Evolutionary conservation across 371 early-diverging fungal species (phyloP).

Genomic region (Haplosporangium sp.): DNA sequence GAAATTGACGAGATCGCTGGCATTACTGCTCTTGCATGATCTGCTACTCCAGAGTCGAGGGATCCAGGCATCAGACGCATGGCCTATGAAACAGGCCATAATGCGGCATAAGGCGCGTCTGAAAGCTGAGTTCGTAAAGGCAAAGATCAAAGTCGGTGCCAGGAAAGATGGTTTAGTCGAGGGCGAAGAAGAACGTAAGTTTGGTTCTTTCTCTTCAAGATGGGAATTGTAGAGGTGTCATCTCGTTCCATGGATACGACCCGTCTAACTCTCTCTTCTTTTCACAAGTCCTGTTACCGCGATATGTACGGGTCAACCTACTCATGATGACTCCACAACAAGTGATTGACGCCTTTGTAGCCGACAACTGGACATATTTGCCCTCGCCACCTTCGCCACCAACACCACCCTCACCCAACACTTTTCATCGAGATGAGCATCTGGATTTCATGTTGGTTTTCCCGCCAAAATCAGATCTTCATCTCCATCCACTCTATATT

Average conservation of each 20-base stretch:
- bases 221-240: too few relatives aligned
- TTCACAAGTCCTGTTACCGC: conserved; percentile 66
- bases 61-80: conserved; percentile 69
- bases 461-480: conserved; percentile 86
- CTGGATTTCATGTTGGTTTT: conserved; percentile 87
- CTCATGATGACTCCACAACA: conserved; percentile 75
- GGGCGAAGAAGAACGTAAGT: conserved; percentile 56
- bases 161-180: conserved; percentile 75
- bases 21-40: conserved; percentile 83
- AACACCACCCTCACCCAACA: conserved; percentile 46
- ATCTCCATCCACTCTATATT: conserved; percentile 76
- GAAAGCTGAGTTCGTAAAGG: conserved; percentile 77
- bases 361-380: conserved; percentile 64
- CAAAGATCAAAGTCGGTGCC: conserved; percentile 75
- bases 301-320: conserved; percentile 82
- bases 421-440: conserved; percentile 74
- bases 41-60: conserved; percentile 83
- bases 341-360: conserved; percentile 73
- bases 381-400: conserved; percentile 40
- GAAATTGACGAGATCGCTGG: conserved; percentile 61
- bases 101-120: conserved; percentile 75
- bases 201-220: background rate
- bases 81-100: conserved; percentile 73
- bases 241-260: background rate
- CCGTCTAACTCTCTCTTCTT: conserved; percentile 17